phyloP scores from a whole-genome alignment of 106 monocot genomes.

The Phalaenopsis equestris region DNA sequence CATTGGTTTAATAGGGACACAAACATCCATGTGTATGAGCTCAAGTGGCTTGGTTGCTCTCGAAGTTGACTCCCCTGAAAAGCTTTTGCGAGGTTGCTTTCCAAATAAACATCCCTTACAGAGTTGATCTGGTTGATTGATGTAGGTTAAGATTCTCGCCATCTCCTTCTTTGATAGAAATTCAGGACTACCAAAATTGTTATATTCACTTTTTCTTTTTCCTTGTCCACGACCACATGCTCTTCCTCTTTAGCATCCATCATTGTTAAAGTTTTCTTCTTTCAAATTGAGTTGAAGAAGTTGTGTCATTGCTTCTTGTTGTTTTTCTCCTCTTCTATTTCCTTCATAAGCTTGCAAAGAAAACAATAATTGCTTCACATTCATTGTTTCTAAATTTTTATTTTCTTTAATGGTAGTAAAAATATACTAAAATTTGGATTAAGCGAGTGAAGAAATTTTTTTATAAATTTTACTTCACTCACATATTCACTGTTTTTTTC shows the following conservation, averaged over 20 bases:
- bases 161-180: constrained; percentile 1
- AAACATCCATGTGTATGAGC: constrained; percentile 4
- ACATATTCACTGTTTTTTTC: no score
- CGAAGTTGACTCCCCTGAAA: not conserved
- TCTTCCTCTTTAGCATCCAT: not conserved
- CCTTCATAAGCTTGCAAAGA: not conserved
- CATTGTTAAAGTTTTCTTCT: not conserved
- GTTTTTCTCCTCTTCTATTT: not conserved
- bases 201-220: not conserved
- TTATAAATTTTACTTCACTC: no score
- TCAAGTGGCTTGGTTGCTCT: constrained; percentile 6
- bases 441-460: no score
- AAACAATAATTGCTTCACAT: not conserved
- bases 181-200: not conserved
- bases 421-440: no score
- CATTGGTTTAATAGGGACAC: not conserved
- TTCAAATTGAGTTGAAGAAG: not conserved
- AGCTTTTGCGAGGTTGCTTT: constrained; percentile 1
- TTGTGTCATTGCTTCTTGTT: not conserved
- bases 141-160: not conserved
- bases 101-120: constrained; percentile 15
- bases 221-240: not conserved
- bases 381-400: not conserved
- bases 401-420: not conserved
- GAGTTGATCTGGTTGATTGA: not conserved